Evolutionary conservation across 768 basidiomycete genomes (phyloP).

Genomic region (Lyophyllum semitale): DNA sequence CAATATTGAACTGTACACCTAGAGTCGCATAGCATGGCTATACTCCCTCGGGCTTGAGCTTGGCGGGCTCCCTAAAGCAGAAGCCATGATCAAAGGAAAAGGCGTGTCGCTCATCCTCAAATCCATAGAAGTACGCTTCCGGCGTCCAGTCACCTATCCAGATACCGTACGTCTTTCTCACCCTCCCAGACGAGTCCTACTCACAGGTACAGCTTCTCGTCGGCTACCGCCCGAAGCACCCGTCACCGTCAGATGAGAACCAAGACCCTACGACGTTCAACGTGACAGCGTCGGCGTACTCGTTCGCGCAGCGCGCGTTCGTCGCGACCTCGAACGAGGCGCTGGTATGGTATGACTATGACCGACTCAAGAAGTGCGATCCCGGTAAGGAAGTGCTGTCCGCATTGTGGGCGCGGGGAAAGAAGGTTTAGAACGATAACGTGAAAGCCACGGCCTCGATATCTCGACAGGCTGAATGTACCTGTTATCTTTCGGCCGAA

Average conservation of each 20-base stretch:
- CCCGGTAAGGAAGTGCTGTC: constrained; percentile 53
- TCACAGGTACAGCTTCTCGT: constrained; percentile 52
- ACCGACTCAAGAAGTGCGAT: constrained; percentile 60
- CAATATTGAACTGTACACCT: neutral
- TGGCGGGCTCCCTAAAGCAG: constrained; percentile 56
- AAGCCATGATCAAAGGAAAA: constrained; percentile 60
- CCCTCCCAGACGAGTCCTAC: constrained; percentile 22
- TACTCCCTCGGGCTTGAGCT: constrained; percentile 54
- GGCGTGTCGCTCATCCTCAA: constrained; percentile 79
- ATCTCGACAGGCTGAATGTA: constrained; percentile 3
- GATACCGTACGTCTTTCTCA: constrained; percentile 56
- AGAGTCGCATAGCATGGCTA: constrained; percentile 76
- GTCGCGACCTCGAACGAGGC: constrained; percentile 67
- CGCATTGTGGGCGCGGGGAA: constrained; percentile 26
- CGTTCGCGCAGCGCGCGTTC: constrained; percentile 59
- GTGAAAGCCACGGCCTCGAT: neutral
- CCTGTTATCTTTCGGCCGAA: neutral
- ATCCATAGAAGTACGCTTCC: constrained; percentile 65
- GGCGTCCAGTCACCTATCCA: constrained; percentile 72
- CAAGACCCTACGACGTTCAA: constrained; percentile 47
- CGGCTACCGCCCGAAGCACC: constrained; percentile 52
- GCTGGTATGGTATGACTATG: constrained; percentile 81
- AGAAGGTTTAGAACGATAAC: constrained; percentile 1
- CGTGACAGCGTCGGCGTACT: constrained; percentile 59
- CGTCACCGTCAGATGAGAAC: constrained; percentile 7